Base-by-base conservation (phyloP, 2,329 filamentous ascomycete species). In the Fusarium sp. region DNA sequence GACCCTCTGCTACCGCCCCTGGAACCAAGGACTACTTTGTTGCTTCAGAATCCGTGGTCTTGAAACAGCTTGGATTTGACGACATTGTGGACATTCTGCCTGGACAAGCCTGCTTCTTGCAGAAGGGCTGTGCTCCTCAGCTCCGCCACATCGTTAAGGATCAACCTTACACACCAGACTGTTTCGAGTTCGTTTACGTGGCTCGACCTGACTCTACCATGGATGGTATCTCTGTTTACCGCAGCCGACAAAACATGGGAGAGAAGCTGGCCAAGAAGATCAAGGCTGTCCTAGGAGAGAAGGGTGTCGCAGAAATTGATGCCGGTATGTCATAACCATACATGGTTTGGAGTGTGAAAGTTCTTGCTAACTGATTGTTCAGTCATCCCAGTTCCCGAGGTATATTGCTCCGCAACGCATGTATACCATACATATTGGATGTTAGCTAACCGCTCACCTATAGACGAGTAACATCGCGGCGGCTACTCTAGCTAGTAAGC, bases 191-290 rank as follows among this genome's bases (percentile, higher is more conserved):
- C 64, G 90, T 96, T 55, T 97, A 97, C 79, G 93, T 96, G 70
- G 89, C 91, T 12, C 83, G 93, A 2, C 91, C 91, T 1, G 93
- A 96, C 75, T 89, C 87, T 1, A 82, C 88, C 67, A 94, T 96
- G 54, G 93, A 97, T 72, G 92, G 92, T 15, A 96, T 97, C 65
- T 92, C 91, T 53, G 91, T 97, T 25, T 88, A 96, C 73, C 86
- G 88, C 66, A 92, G 90, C 67, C 87, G 93, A 48, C 89, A 94
- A 72, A 90, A 91, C 69, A 97, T 97, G 93, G 93, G 93, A 41
- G 83, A 86, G 72, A 90, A 90, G 72, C 83, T 97, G 38, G 93
- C 92, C 12, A 84, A 91, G 61, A 90, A 86, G 44, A 87, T 97
- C 67, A 83, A 83, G 64, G 77, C 83, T 39, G 83, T 87, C 26